A percentile compares a stretch with the other conserved stretches of the same genome.
Conservation (phyloP, 306 rosid species). For the Glycine soja region DNA sequence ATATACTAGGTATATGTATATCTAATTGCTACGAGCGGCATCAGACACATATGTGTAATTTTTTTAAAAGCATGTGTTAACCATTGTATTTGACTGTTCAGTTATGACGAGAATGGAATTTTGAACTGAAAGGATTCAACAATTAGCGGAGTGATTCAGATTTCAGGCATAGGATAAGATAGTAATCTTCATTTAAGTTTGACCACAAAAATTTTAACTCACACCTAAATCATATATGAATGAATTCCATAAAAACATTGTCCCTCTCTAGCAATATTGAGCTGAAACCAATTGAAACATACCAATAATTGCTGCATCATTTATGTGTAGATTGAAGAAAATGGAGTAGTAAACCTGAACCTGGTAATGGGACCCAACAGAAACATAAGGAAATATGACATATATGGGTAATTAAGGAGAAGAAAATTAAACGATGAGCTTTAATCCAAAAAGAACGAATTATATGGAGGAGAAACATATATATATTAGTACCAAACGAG, state of each 20-base stretch:
- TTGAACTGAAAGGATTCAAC: slow-evolving; percentile 11
- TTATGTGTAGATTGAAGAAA: slow-evolving; percentile 11
- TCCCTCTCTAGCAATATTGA: background rate
- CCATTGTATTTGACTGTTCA: background rate
- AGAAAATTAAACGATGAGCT: background rate
- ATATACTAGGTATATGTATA: background rate
- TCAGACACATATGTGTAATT: background rate
- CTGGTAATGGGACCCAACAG: background rate
- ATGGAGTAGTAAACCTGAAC: background rate
- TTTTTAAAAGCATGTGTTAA: background rate
- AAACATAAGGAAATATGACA: background rate
- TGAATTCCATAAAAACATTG: background rate
- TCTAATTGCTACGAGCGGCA: slow-evolving; percentile 11
- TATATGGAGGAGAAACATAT: slow-evolving; percentile 10
- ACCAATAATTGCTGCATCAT: background rate
- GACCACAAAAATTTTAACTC: background rate
- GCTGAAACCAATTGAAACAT: background rate
- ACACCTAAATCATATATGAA: slow-evolving; percentile 5
- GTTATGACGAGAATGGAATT: slow-evolving; percentile 7
- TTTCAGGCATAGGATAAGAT: background rate
- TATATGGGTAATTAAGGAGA: background rate
- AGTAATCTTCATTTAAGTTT: slow-evolving; percentile 16
- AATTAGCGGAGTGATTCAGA: background rate
- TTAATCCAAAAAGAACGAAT: background rate
- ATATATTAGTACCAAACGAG: slow-evolving; percentile 2